Conservation (phyloP, 257 asterid genomes). For the Solanum gracilifrons region DNA sequence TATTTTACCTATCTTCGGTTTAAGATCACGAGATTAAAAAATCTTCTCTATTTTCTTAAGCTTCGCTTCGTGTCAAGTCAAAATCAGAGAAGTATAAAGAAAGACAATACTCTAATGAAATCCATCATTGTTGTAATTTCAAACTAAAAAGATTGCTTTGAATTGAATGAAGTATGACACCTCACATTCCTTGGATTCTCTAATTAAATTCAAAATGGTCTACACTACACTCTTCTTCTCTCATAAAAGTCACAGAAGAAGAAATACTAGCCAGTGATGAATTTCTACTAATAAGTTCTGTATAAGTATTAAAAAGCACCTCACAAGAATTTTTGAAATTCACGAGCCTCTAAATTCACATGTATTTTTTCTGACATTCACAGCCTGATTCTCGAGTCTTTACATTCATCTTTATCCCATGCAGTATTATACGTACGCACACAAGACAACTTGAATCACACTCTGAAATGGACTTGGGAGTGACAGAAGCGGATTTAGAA, state of each 20-base stretch:
- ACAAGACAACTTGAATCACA: not conserved
- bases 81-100: no score
- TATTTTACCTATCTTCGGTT: not conserved
- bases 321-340: slow-evolving; percentile 18
- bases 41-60: no score
- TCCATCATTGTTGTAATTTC: not conserved
- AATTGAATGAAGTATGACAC: not conserved
- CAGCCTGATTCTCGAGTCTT: slow-evolving; percentile 18
- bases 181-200: not conserved
- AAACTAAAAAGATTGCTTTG: not conserved
- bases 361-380: slow-evolving; percentile 37
- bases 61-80: not conserved
- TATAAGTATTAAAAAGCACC: slow-evolving; percentile 10
- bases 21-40: no score
- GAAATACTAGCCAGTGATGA: not conserved
- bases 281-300: not conserved
- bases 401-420: slow-evolving; percentile 33
- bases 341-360: slow-evolving; percentile 55
- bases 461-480: not conserved
- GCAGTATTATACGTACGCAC: slow-evolving; percentile 9
- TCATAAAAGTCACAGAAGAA: not conserved
- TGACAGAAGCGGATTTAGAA: not conserved
- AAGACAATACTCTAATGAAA: not conserved
- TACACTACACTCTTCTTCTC: not conserved
- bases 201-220: not conserved